Conservation (phyloP, 495 filamentous ascomycete genomes). For the Achaetomiella virescens region DNA sequence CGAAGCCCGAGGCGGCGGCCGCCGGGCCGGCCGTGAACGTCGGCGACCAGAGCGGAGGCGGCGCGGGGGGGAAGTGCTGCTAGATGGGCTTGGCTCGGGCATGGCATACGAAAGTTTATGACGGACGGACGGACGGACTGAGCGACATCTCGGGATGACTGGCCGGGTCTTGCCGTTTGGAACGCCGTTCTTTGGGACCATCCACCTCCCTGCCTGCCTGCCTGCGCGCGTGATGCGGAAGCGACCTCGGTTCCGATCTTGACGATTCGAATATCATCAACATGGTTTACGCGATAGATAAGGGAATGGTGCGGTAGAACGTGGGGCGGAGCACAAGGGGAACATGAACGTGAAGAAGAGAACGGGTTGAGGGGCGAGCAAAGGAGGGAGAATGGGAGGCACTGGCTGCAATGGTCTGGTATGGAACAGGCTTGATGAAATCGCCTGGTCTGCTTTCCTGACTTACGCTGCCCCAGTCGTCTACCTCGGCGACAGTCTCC, state of each 20-base stretch:
- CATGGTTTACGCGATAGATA: background rate
- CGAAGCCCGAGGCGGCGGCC: constrained; percentile 66
- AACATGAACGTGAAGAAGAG: no score
- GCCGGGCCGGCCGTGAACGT: constrained; percentile 61
- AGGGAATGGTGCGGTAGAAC: background rate
- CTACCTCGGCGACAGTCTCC: no score
- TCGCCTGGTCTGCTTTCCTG: no score
- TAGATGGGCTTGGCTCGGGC: constrained; percentile 39
- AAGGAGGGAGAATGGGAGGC: no score
- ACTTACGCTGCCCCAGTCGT: no score
- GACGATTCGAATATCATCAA: constrained; percentile 3
- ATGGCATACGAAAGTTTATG: background rate
- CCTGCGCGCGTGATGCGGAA: background rate
- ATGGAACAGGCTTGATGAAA: no score
- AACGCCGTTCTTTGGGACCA: no score
- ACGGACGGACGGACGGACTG: background rate
- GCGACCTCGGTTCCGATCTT: background rate
- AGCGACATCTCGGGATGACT: background rate
- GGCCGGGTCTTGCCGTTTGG: no score
- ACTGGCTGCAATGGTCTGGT: no score
- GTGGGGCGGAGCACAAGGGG: no score
- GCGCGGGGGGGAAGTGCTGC: constrained; percentile 79
- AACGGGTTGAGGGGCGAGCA: no score
- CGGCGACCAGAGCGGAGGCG: constrained; percentile 53
- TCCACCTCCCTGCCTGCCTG: no score